These are phyloP conservation scores for Lonicera japonica DNA, from an alignment of 129 eudicot species.

Conservation along the genomic window DNA sequence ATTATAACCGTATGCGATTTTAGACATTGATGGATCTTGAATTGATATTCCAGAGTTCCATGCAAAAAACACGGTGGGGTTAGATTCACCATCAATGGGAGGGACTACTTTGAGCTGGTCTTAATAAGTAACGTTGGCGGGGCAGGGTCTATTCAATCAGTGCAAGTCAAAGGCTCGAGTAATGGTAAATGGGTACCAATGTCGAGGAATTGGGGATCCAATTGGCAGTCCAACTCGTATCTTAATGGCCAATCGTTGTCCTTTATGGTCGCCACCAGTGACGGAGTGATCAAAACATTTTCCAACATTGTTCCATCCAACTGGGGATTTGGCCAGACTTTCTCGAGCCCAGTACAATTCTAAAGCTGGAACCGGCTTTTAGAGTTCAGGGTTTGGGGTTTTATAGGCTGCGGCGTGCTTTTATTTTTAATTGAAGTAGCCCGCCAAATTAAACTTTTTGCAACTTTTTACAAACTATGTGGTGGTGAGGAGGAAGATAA, in stretches of 20 bases:
- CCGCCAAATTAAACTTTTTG: constrained; percentile 39
- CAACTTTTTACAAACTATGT: constrained; percentile 13
- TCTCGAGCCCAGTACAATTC: constrained; percentile 45
- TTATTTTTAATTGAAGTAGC: constrained; percentile 65
- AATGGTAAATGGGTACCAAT: constrained; percentile 51
- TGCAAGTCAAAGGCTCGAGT: constrained; percentile 62
- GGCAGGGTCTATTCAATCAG: constrained; percentile 64
- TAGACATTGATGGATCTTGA: not conserved
- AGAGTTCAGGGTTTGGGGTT: constrained; percentile 29
- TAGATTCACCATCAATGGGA: constrained; percentile 70
- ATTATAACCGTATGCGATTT: not conserved
- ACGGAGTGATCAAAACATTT: constrained; percentile 60
- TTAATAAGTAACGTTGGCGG: constrained; percentile 60
- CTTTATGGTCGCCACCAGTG: constrained; percentile 72
- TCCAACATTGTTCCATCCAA: constrained; percentile 44
- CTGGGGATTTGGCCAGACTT: constrained; percentile 78
- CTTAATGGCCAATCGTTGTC: constrained; percentile 73
- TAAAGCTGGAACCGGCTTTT: constrained; percentile 22
- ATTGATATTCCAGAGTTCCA: constrained; percentile 51
- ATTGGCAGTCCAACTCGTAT: constrained; percentile 71
- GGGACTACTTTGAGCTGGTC: constrained; percentile 77
- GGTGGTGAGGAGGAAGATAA: constrained; percentile 16
- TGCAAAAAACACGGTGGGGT: constrained; percentile 79
- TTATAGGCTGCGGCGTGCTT: constrained; percentile 69
- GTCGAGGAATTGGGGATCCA: constrained; percentile 93